Conservation (phyloP, 257 asterid species). For the Rauvolfia tetraphylla region DNA sequence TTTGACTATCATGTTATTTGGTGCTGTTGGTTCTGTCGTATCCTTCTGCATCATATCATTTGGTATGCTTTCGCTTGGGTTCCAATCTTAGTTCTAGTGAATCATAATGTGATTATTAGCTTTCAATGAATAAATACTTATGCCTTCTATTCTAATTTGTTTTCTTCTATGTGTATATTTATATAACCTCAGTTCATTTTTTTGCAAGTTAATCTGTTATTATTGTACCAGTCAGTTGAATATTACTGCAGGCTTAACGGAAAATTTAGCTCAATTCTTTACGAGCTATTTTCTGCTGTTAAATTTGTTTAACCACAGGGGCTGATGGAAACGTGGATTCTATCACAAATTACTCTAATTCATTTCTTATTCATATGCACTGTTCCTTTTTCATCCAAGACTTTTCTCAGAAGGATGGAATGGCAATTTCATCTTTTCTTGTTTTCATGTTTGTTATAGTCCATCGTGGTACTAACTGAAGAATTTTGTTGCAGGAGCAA, state of each 20-base stretch:
- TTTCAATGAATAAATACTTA: neutral
- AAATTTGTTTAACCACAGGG: neutral
- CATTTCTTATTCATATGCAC: neutral
- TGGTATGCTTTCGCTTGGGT: constrained; percentile 34
- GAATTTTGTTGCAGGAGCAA: constrained; percentile 49
- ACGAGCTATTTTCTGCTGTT: neutral
- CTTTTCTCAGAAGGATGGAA: neutral
- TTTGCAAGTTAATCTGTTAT: neutral
- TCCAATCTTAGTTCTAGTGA: neutral
- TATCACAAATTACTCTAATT: neutral
- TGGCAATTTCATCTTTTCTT: neutral
- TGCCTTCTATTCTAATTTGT: neutral
- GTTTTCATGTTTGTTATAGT: neutral
- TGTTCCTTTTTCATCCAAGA: neutral
- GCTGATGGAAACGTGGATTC: neutral
- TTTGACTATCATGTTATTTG: constrained; percentile 54
- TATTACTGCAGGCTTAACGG: neutral
- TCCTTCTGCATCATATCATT: constrained; percentile 65
- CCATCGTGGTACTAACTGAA: constrained; percentile 19
- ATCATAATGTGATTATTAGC: neutral
- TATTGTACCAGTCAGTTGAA: neutral
- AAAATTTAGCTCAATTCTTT: neutral
- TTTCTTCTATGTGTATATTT: neutral
- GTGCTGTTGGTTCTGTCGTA: constrained; percentile 68
- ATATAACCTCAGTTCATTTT: neutral